Percentiles rank a stretch among this genome's conserved stretches.
Evolutionary conservation across 1,139 yeast species (phyloP).

Genomic region (Saccharomycopsis crataegensis): DNA sequence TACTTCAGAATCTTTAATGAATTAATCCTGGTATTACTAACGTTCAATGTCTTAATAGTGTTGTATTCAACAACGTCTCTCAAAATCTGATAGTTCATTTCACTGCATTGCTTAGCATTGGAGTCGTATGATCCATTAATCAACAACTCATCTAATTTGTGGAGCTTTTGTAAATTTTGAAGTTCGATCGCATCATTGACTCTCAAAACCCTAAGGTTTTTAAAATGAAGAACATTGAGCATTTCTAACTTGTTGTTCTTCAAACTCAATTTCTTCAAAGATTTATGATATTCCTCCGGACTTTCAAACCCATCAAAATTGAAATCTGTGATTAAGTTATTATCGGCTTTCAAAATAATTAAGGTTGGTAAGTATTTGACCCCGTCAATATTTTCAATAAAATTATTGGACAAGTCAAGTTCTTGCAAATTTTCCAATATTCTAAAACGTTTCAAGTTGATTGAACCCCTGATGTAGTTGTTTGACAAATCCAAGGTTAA

Average conservation of each 20-base stretch:
- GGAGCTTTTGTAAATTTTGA: constrained; percentile 27
- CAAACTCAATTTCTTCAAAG: constrained; percentile 38
- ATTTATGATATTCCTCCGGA: constrained; percentile 23
- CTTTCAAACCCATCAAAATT: constrained; percentile 6
- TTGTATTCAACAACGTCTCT: constrained; percentile 27
- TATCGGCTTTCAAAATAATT: constrained; percentile 37
- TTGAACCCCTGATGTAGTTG: constrained; percentile 34
- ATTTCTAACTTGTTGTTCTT: constrained; percentile 34
- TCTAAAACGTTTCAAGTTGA: constrained; percentile 33
- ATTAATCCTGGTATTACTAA: constrained; percentile 38
- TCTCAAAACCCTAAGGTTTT: constrained; percentile 38
- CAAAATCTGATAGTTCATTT: constrained; percentile 13
- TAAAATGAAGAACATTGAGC: constrained; percentile 32
- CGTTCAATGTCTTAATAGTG: constrained; percentile 36
- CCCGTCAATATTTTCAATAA: constrained; percentile 30
- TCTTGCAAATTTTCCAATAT: constrained; percentile 38
- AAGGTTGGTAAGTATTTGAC: constrained; percentile 33
- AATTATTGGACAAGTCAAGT: constrained; percentile 39
- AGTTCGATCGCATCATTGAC: constrained; percentile 38
- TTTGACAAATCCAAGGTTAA: constrained; percentile 36
- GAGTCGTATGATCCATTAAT: constrained; percentile 33
- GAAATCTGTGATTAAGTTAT: constrained; percentile 33
- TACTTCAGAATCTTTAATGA: constrained; percentile 28
- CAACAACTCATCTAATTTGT: constrained; percentile 33
- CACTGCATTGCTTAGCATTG: constrained; percentile 4